Percentiles rank a stretch among this genome's conserved stretches.
Evolutionary conservation across 495 filamentous ascomycete genomes (phyloP).

Genomic region (Bacidia gigantensis): DNA sequence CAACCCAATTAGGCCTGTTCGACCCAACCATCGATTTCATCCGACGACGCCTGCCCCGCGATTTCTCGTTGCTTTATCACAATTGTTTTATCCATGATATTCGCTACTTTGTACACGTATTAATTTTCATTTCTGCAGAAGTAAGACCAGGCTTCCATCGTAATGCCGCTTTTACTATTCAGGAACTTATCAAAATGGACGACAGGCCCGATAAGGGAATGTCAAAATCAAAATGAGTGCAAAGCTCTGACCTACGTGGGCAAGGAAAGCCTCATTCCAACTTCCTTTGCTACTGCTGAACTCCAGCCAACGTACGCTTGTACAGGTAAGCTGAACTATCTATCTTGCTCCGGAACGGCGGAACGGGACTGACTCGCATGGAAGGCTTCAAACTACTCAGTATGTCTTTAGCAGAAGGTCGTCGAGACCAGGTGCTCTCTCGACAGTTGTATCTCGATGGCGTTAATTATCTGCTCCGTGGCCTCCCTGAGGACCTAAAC

Average conservation of each 20-base stretch:
- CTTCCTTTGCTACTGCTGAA: neutral
- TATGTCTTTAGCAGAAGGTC: neutral
- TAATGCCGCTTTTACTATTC: neutral
- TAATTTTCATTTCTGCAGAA: no score
- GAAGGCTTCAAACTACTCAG: neutral
- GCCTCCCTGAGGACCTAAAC: slow-evolving; percentile 37
- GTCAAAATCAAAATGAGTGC: neutral
- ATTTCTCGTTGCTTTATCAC: no score
- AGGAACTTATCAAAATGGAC: neutral
- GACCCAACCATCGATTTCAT: no score
- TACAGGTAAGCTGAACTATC: neutral
- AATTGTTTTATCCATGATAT: no score
- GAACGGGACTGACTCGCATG: neutral
- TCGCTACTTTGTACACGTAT: no score
- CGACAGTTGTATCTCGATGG: slow-evolving; percentile 47
- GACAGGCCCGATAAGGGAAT: neutral
- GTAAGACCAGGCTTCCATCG: no score
- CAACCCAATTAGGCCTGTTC: no score
- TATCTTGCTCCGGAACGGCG: neutral
- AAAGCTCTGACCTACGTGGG: neutral
- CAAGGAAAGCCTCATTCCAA: neutral
- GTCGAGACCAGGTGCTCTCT: slow-evolving; percentile 11
- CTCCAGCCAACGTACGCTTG: neutral
- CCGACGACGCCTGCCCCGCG: no score
- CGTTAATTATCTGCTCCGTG: slow-evolving; percentile 50